phyloP scores from a whole-genome alignment of 73 alveolate genomes.

The Tetrahymena elliotti region DNA sequence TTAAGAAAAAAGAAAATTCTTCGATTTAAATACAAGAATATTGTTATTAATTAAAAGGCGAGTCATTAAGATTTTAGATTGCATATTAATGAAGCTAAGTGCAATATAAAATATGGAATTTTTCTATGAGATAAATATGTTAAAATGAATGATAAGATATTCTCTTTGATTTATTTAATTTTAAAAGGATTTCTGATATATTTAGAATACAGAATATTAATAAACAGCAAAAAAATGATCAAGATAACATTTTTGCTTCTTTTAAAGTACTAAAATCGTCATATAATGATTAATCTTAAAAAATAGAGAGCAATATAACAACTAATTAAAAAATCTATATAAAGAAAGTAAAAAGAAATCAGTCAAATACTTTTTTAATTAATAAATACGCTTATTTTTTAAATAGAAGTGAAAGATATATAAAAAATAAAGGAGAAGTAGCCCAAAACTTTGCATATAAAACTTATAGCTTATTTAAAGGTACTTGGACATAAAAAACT shows the following conservation, averaged over 20 bases:
- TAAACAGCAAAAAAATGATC: neutral
- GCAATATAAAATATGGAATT: neutral
- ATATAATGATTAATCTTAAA: neutral
- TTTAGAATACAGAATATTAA: neutral
- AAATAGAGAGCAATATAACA: neutral
- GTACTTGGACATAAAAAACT: no score
- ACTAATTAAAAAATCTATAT: neutral
- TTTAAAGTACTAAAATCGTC: neutral
- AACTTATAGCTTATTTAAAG: neutral
- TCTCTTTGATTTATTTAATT: neutral
- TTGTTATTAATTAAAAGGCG: neutral
- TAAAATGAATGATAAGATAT: neutral
- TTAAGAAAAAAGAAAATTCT: neutral
- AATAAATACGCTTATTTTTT: neutral
- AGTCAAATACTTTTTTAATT: neutral
- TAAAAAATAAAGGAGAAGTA: neutral
- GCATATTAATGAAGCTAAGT: neutral
- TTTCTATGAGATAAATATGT: neutral
- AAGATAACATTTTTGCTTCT: neutral
- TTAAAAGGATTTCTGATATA: neutral
- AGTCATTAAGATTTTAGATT: neutral
- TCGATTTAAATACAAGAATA: neutral
- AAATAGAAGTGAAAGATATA: neutral
- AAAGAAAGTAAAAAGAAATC: neutral
- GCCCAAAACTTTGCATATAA: neutral